Evolutionary conservation across 106 monocot species (phyloP).

Genomic region (Acorus gramineus): DNA sequence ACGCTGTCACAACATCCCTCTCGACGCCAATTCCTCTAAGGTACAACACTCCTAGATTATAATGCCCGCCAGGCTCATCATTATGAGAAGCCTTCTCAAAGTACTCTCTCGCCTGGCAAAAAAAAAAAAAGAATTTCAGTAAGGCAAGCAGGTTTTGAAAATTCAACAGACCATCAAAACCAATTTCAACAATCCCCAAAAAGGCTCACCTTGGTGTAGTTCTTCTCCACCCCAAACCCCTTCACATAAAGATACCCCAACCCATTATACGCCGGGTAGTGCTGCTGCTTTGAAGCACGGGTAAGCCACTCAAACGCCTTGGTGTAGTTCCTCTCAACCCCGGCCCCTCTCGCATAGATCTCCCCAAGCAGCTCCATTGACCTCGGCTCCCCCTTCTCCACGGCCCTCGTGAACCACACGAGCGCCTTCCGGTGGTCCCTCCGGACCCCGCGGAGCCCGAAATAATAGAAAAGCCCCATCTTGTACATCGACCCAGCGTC

Average conservation of each 20-base stretch:
- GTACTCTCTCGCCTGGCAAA: constrained; percentile 69
- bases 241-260: constrained; percentile 92
- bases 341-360: constrained; percentile 89
- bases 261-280: constrained; percentile 88
- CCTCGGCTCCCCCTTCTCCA: constrained; percentile 68
- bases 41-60: constrained; percentile 84
- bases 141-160: too few species aligned
- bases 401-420: constrained; percentile 72
- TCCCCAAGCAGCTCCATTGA: constrained; percentile 88
- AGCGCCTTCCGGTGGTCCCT: constrained; percentile 61
- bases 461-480: constrained; percentile 78
- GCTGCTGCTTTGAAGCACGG: constrained; percentile 47
- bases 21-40: constrained; percentile 89
- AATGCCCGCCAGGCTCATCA: constrained; percentile 74
- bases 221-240: constrained; percentile 86
- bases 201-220: constrained; percentile 65
- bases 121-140: not conserved
- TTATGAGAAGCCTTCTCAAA: constrained; percentile 82
- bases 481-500: constrained; percentile 60
- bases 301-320: constrained; percentile 79
- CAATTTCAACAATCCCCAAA: not conserved
- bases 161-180: not conserved
- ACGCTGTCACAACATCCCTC: constrained; percentile 49
- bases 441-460: constrained; percentile 71
- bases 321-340: constrained; percentile 79